These are phyloP conservation scores for Kalaharituber pfeilii DNA, from an alignment of 2,329 filamentous ascomycete species.

Conservation along the genomic window DNA sequence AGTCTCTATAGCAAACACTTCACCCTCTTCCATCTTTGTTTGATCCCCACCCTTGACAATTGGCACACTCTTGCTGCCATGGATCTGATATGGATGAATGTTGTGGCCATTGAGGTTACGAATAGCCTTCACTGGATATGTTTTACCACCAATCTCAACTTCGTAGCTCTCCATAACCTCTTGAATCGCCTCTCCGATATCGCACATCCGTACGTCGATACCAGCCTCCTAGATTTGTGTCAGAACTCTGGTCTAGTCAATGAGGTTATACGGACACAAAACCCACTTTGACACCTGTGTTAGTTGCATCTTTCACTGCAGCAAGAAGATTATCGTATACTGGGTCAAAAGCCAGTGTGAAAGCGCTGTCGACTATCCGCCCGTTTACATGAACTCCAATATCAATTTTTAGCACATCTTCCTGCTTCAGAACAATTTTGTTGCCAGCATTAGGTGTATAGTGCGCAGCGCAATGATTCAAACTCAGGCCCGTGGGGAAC, in stretches of 20 bases:
- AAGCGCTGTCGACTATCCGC: conserved; percentile 53
- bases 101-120: conserved; percentile 80
- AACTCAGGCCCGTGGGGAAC: conserved; percentile 67
- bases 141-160: conserved; percentile 62
- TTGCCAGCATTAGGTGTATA: conserved; percentile 78
- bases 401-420: conserved; percentile 58
- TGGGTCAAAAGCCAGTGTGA: conserved; percentile 50
- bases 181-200: conserved; percentile 69
- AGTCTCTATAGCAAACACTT: conserved; percentile 89
- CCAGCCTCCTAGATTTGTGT: conserved; percentile 48
- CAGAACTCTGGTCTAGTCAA: background rate
- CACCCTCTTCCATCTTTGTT: conserved; percentile 96
- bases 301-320: conserved; percentile 51
- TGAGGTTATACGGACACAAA: background rate
- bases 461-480: conserved; percentile 74
- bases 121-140: conserved; percentile 66
- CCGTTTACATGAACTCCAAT: conserved; percentile 56
- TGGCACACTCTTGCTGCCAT: conserved; percentile 81
- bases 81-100: conserved; percentile 75
- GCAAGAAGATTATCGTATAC: conserved; percentile 50
- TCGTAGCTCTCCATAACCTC: conserved; percentile 90
- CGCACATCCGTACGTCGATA: conserved; percentile 75
- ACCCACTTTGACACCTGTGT: conserved; percentile 51
- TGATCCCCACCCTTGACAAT: conserved; percentile 78
- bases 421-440: conserved; percentile 46